Percentiles rank a stretch among this genome's conserved stretches.
Conservation (phyloP, 2,329 filamentous ascomycete species). For the Pseudogymnoascus sp. region DNA sequence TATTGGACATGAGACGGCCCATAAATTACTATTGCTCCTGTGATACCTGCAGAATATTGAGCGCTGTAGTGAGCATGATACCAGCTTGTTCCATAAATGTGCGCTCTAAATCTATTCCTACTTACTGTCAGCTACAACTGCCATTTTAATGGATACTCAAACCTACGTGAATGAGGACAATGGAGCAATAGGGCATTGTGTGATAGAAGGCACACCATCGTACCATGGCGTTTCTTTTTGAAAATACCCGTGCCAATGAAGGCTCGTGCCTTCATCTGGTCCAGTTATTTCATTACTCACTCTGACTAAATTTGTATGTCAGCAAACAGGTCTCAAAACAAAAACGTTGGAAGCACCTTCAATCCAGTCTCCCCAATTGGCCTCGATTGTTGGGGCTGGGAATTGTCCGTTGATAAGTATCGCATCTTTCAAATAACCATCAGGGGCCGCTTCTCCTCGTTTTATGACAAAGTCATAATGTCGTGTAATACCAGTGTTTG, state of each 20-base stretch:
- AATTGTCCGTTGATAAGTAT: slow-evolving; percentile 30
- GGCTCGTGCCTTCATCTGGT: slow-evolving; percentile 36
- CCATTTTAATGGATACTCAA: neutral
- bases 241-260: slow-evolving; percentile 43
- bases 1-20: slow-evolving; percentile 50
- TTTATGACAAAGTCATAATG: slow-evolving; percentile 27
- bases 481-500: slow-evolving; percentile 32
- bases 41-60: slow-evolving; percentile 40
- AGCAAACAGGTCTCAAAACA: neutral
- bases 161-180: slow-evolving; percentile 17
- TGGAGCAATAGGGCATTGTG: slow-evolving; percentile 58
- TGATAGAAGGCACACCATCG: slow-evolving; percentile 39
- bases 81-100: slow-evolving; percentile 42
- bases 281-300: slow-evolving; percentile 28
- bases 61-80: slow-evolving; percentile 52
- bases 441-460: slow-evolving; percentile 18
- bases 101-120: slow-evolving; percentile 24
- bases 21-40: slow-evolving; percentile 53
- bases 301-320: slow-evolving; percentile 21
- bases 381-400: slow-evolving; percentile 30
- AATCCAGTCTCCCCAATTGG: slow-evolving; percentile 30
- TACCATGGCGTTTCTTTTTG: slow-evolving; percentile 32
- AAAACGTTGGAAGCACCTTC: slow-evolving; percentile 3
- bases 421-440: slow-evolving; percentile 23
- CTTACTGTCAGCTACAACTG: slow-evolving; percentile 13